These are phyloP conservation scores for Starmerella gropengiesseri DNA, from an alignment of 805 yeast species.

Conservation along the genomic window DNA sequence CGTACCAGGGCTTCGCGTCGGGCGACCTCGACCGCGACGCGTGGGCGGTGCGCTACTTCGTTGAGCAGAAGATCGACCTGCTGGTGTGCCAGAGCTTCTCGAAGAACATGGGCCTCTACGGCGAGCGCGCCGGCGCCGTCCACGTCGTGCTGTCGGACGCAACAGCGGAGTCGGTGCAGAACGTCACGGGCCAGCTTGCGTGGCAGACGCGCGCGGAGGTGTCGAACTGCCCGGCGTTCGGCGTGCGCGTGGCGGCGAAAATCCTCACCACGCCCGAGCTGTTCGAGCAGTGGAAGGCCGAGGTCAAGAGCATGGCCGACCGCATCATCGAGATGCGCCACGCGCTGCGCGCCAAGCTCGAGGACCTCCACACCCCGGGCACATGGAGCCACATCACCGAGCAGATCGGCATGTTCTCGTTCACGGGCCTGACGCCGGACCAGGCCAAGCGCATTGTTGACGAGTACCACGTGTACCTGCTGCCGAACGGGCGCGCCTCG, in stretches of 20 bases:
- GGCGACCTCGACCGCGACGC: conserved; percentile 79
- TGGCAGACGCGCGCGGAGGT: conserved; percentile 70
- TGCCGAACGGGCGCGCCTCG: conserved; percentile 83
- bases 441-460: conserved; percentile 68
- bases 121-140: conserved; percentile 93
- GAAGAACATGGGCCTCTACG: conserved; percentile 92
- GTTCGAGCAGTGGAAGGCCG: conserved; percentile 69
- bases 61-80: conserved; percentile 44
- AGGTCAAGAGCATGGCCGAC: conserved; percentile 75
- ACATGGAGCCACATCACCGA: conserved; percentile 81
- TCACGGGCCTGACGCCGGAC: conserved; percentile 69
- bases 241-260: conserved; percentile 77
- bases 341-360: conserved; percentile 50
- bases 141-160: conserved; percentile 47
- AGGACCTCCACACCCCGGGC: conserved; percentile 66
- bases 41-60: conserved; percentile 57
- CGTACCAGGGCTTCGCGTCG: conserved; percentile 94
- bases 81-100: conserved; percentile 91
- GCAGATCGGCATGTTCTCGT: conserved; percentile 96
- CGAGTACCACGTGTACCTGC: conserved; percentile 70
- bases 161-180: conserved; percentile 38
- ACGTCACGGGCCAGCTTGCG: conserved; percentile 60
- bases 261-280: conserved; percentile 60
- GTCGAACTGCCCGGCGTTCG: conserved; percentile 92
- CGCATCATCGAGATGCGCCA: conserved; percentile 74